Evolutionary conservation across 495 filamentous ascomycete genomes (phyloP).

Genomic region (Penicillium chermesinum): DNA sequence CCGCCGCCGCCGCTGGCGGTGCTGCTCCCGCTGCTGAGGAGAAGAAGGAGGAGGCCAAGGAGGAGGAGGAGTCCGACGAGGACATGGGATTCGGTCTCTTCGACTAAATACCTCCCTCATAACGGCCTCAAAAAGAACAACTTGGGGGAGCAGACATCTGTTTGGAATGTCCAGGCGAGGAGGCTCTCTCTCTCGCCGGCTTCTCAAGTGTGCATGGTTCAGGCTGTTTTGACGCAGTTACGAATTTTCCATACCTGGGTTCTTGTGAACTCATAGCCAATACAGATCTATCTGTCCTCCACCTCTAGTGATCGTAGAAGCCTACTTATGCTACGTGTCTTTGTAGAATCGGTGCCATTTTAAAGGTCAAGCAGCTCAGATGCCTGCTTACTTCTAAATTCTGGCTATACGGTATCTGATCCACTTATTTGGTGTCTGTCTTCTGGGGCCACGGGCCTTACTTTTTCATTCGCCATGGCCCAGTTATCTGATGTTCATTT

Average conservation of each 20-base stretch:
- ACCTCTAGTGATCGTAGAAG: constrained; percentile 9
- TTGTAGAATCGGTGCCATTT: too few species aligned
- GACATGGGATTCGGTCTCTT: constrained; percentile 99
- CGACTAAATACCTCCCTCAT: constrained; percentile 57
- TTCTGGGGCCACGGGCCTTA: too few species aligned
- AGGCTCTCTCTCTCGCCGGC: constrained; percentile 27
- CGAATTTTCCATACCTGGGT: constrained; percentile 37
- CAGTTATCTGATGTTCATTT: too few species aligned
- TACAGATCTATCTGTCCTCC: constrained; percentile 39
- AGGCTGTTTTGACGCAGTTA: constrained; percentile 42
- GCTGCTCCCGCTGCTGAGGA: constrained; percentile 65
- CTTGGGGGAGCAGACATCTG: constrained; percentile 36
- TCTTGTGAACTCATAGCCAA: constrained; percentile 41
- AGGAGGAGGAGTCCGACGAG: constrained; percentile 92
- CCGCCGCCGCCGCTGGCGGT: constrained; percentile 61
- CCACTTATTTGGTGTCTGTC: too few species aligned
- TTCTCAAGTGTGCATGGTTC: constrained; percentile 30
- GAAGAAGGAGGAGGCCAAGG: constrained; percentile 59
- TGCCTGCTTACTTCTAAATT: too few species aligned
- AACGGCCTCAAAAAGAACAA: constrained; percentile 23
- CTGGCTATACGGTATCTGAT: too few species aligned
- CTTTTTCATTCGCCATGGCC: too few species aligned
- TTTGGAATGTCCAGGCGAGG: constrained; percentile 31
- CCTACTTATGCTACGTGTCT: too few species aligned
- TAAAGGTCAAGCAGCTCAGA: too few species aligned